Conservation (phyloP, 2,329 filamentous ascomycete genomes). For the Calonectria hawksworthii region DNA sequence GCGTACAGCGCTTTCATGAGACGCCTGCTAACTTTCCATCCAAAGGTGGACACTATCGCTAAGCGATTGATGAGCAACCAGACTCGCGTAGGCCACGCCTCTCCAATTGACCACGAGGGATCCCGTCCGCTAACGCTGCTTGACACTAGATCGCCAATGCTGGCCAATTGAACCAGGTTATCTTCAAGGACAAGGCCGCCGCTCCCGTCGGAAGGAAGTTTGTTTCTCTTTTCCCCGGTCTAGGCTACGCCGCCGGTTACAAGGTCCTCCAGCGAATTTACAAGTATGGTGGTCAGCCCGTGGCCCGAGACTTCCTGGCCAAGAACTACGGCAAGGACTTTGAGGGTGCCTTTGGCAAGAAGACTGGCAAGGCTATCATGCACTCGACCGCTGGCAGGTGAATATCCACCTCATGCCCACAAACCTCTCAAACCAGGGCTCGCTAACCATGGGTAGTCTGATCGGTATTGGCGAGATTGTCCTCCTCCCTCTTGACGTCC, state of each 20-base stretch:
- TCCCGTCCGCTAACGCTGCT: slow-evolving; percentile 31
- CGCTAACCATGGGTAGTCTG: slow-evolving; percentile 67
- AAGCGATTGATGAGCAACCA: slow-evolving; percentile 99
- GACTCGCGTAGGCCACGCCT: slow-evolving; percentile 71
- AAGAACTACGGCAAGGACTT: slow-evolving; percentile 86
- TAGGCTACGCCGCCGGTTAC: slow-evolving; percentile 98
- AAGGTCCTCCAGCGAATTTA: slow-evolving; percentile 98
- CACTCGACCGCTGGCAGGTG: slow-evolving; percentile 95
- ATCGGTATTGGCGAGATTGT: slow-evolving; percentile 99
- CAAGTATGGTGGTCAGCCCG: slow-evolving; percentile 98
- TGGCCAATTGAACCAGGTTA: slow-evolving; percentile 85
- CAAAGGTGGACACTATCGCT: slow-evolving; percentile 94
- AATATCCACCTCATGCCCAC: slow-evolving; percentile 33
- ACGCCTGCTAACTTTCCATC: slow-evolving; percentile 35
- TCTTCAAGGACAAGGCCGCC: slow-evolving; percentile 90
- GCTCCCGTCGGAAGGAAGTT: slow-evolving; percentile 84
- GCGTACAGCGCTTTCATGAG: slow-evolving; percentile 19
- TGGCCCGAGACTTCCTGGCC: slow-evolving; percentile 90
- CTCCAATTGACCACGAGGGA: slow-evolving; percentile 32
- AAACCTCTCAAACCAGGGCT: neutral
- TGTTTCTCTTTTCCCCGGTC: slow-evolving; percentile 94
- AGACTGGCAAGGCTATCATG: slow-evolving; percentile 98
- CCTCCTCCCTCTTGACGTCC: slow-evolving; percentile 92
- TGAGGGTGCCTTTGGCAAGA: slow-evolving; percentile 92
- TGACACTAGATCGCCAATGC: slow-evolving; percentile 49